Base-by-base conservation (phyloP, 495 filamentous ascomycete genomes). In the Talaromyces proteolyticus region DNA sequence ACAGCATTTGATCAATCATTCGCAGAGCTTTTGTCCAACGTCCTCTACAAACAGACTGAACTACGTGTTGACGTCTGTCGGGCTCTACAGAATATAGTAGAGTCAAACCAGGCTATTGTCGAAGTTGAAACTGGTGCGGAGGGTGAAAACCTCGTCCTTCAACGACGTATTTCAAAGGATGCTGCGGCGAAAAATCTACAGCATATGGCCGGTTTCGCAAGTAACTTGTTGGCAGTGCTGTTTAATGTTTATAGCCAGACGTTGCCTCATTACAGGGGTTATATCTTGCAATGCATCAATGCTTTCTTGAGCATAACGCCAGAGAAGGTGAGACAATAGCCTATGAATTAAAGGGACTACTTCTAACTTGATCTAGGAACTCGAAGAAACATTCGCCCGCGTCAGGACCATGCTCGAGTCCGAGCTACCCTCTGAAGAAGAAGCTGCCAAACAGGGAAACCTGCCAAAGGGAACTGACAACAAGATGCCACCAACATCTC, bases 201-300 rank as follows among this genome's bases (percentile, higher is more conserved):
- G 19, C 85, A 95, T 63, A 74, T 98, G 8, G 80, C 87, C 4
- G 61, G 64, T 3, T 91, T 94, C 63, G 78, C 92, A 6, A 82
- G 86, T 44, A 96, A 98, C 53, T 62, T 97, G 56, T 77, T 98
- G 22, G 90, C 93, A 2, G 93, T 97, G 2, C 75, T 98, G 37
- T 97, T 97, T 75, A 98, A 98, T 61, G 92, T 97, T 21, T 98
- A 97, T 70, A 94, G 86, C 60, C 84, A 94, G 61, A 97, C 94
- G 1, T 74, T 97, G 18, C 93, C 94, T 1, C 90, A 96, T 61
- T 89, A 89, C 61, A 77, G 93, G 53, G 89, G 91, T 2, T 87
- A 84, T 26, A 91, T 98, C 45, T 74, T 98, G 20, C 83, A 89
- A 59, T 96, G 91, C 57, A 91, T 97, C 68, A 95, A 96, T 68